Percentiles rank a stretch among this genome's conserved stretches.
phyloP scores from a whole-genome alignment of 441 rosid species.

The Flueggea neowawraea region DNA sequence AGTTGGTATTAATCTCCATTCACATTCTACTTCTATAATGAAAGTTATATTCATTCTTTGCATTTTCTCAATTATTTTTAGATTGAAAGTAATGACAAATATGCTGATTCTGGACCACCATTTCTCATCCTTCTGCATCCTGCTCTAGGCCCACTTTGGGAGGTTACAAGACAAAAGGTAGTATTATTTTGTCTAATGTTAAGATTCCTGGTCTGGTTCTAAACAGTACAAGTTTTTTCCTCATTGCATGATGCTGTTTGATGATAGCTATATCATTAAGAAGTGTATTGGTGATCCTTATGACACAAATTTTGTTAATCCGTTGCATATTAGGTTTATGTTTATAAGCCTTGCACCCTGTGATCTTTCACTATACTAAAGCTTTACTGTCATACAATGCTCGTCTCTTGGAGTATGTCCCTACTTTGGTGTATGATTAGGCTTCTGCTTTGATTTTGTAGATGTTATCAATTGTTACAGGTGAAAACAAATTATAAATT shows the following conservation, averaged over 20 bases:
- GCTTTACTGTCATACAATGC: no score
- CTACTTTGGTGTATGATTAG: not conserved
- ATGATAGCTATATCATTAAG: no score
- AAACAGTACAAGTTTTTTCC: not conserved
- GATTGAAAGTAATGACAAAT: conserved; percentile 66
- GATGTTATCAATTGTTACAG: not conserved
- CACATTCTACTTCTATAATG: not conserved
- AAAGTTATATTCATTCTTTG: conserved; percentile 7
- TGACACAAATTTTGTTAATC: no score
- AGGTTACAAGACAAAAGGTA: conserved; percentile 84
- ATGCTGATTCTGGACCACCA: conserved; percentile 69
- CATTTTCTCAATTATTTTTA: conserved; percentile 22
- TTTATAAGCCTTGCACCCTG: no score
- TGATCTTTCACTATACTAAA: not conserved
- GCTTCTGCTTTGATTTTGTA: not conserved
- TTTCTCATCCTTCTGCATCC: conserved; percentile 92
- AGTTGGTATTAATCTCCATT: conserved; percentile 7
- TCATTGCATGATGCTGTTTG: not conserved
- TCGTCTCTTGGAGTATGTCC: not conserved
- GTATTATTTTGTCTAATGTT: conserved; percentile 12
- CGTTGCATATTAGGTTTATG: no score
- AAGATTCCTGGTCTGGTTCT: not conserved
- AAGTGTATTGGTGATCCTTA: no score
- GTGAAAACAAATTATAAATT: conserved; percentile 8
- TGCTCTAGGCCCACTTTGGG: conserved; percentile 97